phyloP scores from a whole-genome alignment of 2,329 filamentous ascomycete species.

The Pleomassaria siparia region DNA sequence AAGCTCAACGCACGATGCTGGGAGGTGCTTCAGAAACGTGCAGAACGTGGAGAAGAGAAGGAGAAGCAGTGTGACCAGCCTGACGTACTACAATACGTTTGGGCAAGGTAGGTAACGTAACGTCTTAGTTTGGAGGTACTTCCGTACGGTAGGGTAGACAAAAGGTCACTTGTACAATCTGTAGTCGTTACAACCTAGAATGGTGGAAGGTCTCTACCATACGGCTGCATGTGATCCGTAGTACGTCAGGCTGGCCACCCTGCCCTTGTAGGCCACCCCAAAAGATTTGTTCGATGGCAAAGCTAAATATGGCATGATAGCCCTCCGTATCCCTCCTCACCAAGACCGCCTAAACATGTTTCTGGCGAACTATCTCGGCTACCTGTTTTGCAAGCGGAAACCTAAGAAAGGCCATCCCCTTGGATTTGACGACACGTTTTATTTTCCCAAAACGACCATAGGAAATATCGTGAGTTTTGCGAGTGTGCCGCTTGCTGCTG shows the following conservation, averaged over 20 bases:
- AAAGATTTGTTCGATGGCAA: conserved; percentile 7
- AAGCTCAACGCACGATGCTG: conserved; percentile 11
- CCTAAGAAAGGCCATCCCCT: conserved; percentile 4
- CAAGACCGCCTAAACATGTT: conserved; percentile 28
- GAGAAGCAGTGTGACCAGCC: no score
- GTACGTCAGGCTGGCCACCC: no score
- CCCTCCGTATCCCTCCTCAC: conserved; percentile 21
- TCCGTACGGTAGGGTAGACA: no score
- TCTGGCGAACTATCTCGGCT: conserved; percentile 22
- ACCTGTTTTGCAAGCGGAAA: conserved; percentile 8
- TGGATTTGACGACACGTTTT: conserved; percentile 10
- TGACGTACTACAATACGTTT: no score
- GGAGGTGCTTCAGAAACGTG: conserved; percentile 10
- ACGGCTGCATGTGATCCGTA: no score
- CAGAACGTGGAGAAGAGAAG: conserved; percentile 5
- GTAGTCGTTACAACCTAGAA: no score
- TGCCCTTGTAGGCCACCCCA: conserved; percentile 7
- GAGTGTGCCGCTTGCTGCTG: conserved; percentile 8
- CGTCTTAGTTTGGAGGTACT: no score
- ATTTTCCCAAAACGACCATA: conserved; percentile 10
- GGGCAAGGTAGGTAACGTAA: no score
- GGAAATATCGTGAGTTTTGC: conserved; percentile 9
- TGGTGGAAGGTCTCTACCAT: no score
- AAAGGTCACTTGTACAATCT: no score
- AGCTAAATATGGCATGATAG: conserved; percentile 19